phyloP scores from a whole-genome alignment of 1,284 basidiomycete species.

The Sanguinoderma infundibulare region DNA sequence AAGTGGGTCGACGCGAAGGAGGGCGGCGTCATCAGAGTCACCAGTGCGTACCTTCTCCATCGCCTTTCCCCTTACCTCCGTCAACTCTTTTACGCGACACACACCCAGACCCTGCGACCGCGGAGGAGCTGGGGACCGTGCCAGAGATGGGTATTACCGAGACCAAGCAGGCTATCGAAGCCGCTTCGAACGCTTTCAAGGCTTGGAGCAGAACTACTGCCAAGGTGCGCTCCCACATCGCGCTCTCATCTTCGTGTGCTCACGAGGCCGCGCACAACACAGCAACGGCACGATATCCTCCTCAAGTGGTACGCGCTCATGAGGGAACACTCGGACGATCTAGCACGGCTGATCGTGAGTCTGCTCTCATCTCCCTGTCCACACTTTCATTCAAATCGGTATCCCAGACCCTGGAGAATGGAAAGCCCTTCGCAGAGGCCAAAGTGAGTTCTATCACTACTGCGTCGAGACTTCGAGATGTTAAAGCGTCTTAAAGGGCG shows the following conservation, averaged over 20 bases:
- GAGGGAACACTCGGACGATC: conserved; percentile 81
- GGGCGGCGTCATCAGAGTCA: conserved; percentile 74
- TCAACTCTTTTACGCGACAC: neutral
- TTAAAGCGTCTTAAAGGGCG: conserved; percentile 57
- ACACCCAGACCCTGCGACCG: conserved; percentile 79
- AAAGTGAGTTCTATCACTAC: conserved; percentile 52
- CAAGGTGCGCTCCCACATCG: conserved; percentile 55
- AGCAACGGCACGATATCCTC: conserved; percentile 83
- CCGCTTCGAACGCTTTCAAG: conserved; percentile 78
- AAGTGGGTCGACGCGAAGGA: conserved; percentile 82
- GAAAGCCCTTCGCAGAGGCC: conserved; percentile 84
- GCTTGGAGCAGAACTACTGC: conserved; percentile 84
- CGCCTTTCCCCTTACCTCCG: neutral
- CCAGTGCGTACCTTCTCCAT: conserved; percentile 55
- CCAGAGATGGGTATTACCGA: conserved; percentile 89
- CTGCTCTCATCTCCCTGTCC: no score
- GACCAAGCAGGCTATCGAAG: conserved; percentile 79
- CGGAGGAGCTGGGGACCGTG: conserved; percentile 77
- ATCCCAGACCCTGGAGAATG: conserved; percentile 86
- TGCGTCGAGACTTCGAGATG: neutral
- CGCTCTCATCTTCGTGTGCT: neutral
- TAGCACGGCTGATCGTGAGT: conserved; percentile 79
- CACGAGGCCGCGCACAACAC: neutral
- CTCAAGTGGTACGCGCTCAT: conserved; percentile 76
- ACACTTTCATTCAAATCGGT: neutral